A percentile compares a stretch with the other conserved stretches of the same genome.
Conservation (phyloP, 2,329 filamentous ascomycete species). For the Xylaria multiplex region DNA sequence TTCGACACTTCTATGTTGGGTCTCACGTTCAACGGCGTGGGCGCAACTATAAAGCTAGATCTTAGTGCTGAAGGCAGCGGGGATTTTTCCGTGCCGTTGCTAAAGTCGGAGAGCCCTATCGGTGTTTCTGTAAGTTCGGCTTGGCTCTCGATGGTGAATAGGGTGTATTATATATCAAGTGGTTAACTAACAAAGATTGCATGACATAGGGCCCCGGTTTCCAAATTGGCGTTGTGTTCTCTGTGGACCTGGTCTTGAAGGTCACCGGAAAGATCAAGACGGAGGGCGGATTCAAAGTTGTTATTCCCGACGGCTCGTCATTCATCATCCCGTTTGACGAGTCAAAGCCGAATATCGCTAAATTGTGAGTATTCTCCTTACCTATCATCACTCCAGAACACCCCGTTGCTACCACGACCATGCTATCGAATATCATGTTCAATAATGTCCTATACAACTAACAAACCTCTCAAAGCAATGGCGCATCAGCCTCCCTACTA, state of each 20-base stretch:
- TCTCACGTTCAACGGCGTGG: constrained; percentile 44
- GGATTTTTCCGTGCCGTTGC: constrained; percentile 40
- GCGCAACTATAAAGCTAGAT: constrained; percentile 41
- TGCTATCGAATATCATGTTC: neutral
- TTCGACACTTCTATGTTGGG: constrained; percentile 42
- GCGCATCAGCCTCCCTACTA: constrained; percentile 39
- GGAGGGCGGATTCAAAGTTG: constrained; percentile 42
- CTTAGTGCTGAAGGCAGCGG: constrained; percentile 34
- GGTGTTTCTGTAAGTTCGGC: constrained; percentile 42
- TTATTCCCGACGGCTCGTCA: constrained; percentile 42
- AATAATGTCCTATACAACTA: constrained; percentile 1
- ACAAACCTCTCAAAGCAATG: constrained; percentile 37
- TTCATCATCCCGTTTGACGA: constrained; percentile 43
- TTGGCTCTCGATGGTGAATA: neutral
- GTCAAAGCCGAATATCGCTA: constrained; percentile 36
- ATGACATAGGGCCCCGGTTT: constrained; percentile 41
- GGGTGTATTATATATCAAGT: neutral
- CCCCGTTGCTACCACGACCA: neutral
- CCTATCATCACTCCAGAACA: neutral
- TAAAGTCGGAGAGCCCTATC: constrained; percentile 40
- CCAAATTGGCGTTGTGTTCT: constrained; percentile 43
- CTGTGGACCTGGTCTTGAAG: constrained; percentile 42
- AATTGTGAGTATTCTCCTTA: constrained; percentile 41
- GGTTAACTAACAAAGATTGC: neutral
- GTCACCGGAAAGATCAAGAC: constrained; percentile 40